A percentile compares a stretch with the other conserved stretches of the same genome.
These are phyloP conservation scores for Gynochthodes officinalis DNA, from an alignment of 257 asterid genomes.

Conservation along the genomic window DNA sequence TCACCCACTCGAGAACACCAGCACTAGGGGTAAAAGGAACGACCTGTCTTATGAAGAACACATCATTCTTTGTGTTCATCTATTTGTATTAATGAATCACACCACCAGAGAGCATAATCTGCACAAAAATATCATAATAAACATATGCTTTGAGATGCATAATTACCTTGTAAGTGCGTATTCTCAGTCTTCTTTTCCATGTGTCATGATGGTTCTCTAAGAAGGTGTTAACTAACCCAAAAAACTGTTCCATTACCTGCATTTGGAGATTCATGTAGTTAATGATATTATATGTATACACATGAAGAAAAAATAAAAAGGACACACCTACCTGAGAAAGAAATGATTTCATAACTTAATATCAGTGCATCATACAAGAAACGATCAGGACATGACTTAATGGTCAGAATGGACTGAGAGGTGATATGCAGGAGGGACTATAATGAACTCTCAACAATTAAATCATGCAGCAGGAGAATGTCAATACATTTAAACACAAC, in stretches of 20 bases:
- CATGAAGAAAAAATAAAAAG: not conserved
- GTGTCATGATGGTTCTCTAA: conserved; percentile 89
- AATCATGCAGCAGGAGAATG: not conserved
- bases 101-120: not conserved
- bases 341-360: not conserved
- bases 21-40: conserved; percentile 99
- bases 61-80: not conserved
- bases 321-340: not conserved
- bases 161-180: conserved; percentile 91
- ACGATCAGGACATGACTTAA: not conserved
- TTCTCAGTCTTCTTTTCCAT: conserved; percentile 77
- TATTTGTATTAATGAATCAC: not conserved
- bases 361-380: not conserved
- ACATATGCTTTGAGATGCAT: not conserved
- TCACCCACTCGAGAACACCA: conserved; percentile 99
- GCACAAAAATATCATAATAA: not conserved
- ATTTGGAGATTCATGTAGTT: not conserved
- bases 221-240: conserved; percentile 90
- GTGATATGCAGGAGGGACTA: not conserved
- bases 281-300: not conserved
- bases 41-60: conserved; percentile 49
- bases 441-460: not conserved
- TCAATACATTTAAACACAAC: not conserved
- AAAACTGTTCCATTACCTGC: conserved; percentile 98
- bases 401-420: not conserved